Conservation (phyloP, 768 basidiomycete species). For the Vararia minispora region DNA sequence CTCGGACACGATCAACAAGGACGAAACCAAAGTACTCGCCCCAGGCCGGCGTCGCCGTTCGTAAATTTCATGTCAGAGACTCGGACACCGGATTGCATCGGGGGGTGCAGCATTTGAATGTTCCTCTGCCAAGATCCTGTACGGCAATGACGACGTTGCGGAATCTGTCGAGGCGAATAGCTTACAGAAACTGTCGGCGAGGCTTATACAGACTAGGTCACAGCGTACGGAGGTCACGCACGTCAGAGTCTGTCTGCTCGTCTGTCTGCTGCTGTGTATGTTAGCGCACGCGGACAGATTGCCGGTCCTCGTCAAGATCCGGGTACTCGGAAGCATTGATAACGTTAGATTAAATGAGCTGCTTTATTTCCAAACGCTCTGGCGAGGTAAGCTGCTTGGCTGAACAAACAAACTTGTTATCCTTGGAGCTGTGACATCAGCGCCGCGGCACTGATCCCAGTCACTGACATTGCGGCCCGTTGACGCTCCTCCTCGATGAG, state of each 20-base stretch:
- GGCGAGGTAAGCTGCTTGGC: slow-evolving; percentile 91
- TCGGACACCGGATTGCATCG: too few species aligned
- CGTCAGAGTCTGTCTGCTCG: slow-evolving; percentile 88
- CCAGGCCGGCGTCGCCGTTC: too few species aligned
- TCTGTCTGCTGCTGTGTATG: slow-evolving; percentile 94
- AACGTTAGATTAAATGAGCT: slow-evolving; percentile 92
- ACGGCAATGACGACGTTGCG: slow-evolving; percentile 98
- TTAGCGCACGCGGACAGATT: slow-evolving; percentile 72
- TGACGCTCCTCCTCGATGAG: slow-evolving; percentile 66
- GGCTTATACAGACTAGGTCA: slow-evolving; percentile 99
- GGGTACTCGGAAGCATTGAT: slow-evolving; percentile 91
- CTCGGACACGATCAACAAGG: too few species aligned
- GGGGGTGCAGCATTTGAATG: too few species aligned
- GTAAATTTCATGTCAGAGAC: too few species aligned
- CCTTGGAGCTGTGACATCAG: slow-evolving; percentile 46
- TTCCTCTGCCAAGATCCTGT: slow-evolving; percentile 99
- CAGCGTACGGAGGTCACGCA: slow-evolving; percentile 88
- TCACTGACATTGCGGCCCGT: slow-evolving; percentile 48
- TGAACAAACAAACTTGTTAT: slow-evolving; percentile 48
- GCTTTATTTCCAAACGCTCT: slow-evolving; percentile 99
- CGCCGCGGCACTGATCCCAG: slow-evolving; percentile 87
- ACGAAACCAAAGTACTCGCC: too few species aligned
- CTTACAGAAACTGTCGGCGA: slow-evolving; percentile 78
- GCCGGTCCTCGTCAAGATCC: slow-evolving; percentile 74
- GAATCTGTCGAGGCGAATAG: slow-evolving; percentile 91